Evolutionary conservation across 495 filamentous ascomycete genomes (phyloP).

Genomic region (Talaromyces liani): DNA sequence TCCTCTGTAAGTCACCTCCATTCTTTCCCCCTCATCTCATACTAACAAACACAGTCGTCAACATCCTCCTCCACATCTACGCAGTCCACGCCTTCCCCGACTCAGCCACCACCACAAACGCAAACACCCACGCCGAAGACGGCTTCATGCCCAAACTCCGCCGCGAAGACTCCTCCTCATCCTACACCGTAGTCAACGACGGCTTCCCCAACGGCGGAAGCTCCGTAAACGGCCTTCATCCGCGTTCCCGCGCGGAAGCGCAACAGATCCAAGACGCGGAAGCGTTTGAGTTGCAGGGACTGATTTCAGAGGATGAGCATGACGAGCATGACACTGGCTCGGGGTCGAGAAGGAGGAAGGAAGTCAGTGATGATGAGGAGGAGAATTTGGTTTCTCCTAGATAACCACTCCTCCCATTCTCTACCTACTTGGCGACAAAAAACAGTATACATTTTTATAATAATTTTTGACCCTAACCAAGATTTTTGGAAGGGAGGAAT

Average conservation of each 20-base stretch:
- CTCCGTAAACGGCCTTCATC: constrained; percentile 53
- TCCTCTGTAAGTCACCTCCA: constrained; percentile 56
- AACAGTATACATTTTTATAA: background rate
- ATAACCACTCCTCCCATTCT: background rate
- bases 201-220: constrained; percentile 14
- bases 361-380: constrained; percentile 29
- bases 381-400: background rate
- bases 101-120: constrained; percentile 20
- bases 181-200: constrained; percentile 4
- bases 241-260: constrained; percentile 35
- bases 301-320: constrained; percentile 74
- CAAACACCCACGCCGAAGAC: background rate
- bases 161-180: constrained; percentile 4
- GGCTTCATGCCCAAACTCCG: background rate
- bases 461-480: background rate
- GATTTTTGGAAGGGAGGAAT: background rate
- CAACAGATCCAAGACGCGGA: constrained; percentile 64
- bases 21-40: background rate
- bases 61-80: constrained; percentile 78
- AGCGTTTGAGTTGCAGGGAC: constrained; percentile 82
- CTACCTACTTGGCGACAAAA: background rate
- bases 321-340: constrained; percentile 9
- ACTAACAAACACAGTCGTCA: constrained; percentile 45
- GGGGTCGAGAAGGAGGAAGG: constrained; percentile 22
- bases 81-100: constrained; percentile 52